Base-by-base conservation (phyloP, 148 eudicot species). In the Rheum nobile region DNA sequence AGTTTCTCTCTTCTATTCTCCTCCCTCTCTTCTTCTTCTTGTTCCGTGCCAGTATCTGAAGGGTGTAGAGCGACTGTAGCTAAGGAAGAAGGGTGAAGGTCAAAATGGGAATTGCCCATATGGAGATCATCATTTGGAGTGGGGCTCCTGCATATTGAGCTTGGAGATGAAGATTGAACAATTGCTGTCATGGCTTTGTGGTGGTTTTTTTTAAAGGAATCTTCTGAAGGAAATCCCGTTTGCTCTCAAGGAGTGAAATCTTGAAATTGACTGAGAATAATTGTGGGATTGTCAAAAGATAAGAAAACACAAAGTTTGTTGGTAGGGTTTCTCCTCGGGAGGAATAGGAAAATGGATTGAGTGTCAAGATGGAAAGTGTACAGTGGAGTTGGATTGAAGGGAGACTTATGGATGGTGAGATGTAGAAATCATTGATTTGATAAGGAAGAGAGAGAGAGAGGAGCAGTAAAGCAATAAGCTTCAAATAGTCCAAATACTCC, bases 161-260 rank as follows among this genome's bases (percentile, higher is more conserved):
- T 88, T 84, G 86, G 78, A 73, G 88, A 63, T 72, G 90, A 88
- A 85, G 92, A 79, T 57, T 83, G 89, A 8, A 85, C 68, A 17
- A 83, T 82, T 65, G 83, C 86, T 44, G 71, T 67, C 71, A 67
- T n/a, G n/a, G n/a, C n/a, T n/a, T n/a, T n/a, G n/a, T n/a, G n/a
- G n/a, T n/a, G n/a, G n/a, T n/a, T n/a, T n/a, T n/a, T n/a, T n/a
- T n/a, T n/a, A n/a, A n/a, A n/a, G n/a, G n/a, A n/a, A n/a, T n/a
- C 12, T 32, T 50, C 24, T 6, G 3, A 43, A 43, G 3, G 46
- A 43, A 43, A 43, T n/a, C n/a, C 46, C 46, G 46, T 43, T 43
- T 43, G 46, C 46, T 11, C 17, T 43, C 37, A 55, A 21, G 26
- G 48, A 4, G 24, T 50, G 14, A 21, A 50, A 55, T 57, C 65